Conservation (phyloP, 257 asterid genomes). For the Solanum neorickii region DNA sequence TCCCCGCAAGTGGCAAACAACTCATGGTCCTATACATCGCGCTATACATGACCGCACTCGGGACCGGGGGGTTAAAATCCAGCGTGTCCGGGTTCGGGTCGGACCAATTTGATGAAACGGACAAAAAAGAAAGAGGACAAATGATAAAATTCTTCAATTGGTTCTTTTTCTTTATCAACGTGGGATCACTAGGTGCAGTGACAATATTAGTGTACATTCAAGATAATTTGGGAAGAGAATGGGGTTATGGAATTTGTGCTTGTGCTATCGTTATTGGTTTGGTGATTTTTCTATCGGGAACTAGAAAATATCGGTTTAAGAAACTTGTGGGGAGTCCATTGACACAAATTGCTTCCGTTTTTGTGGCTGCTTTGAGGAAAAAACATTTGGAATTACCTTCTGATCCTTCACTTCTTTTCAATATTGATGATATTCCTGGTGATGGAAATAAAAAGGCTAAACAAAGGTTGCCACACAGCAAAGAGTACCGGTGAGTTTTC, state of each 20-base stretch:
- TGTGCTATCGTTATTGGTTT: slow-evolving; percentile 50
- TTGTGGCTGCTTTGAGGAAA: slow-evolving; percentile 56
- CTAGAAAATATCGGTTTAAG: slow-evolving; percentile 49
- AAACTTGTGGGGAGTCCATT: slow-evolving; percentile 63
- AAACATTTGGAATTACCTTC: slow-evolving; percentile 31
- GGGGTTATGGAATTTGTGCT: slow-evolving; percentile 86
- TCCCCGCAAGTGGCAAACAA: slow-evolving; percentile 51
- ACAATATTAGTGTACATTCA: slow-evolving; percentile 71
- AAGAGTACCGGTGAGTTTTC: slow-evolving; percentile 48
- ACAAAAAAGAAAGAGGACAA: slow-evolving; percentile 37
- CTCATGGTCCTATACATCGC: slow-evolving; percentile 47
- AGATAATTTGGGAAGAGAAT: slow-evolving; percentile 61
- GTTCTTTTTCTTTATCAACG: slow-evolving; percentile 77
- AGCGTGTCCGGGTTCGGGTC: slow-evolving; percentile 91
- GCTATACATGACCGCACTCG: slow-evolving; percentile 70
- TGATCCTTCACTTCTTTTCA: slow-evolving; percentile 30
- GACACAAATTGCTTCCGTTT: slow-evolving; percentile 53
- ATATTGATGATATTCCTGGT: slow-evolving; percentile 16
- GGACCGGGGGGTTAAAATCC: slow-evolving; percentile 83
- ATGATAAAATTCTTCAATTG: slow-evolving; percentile 80
- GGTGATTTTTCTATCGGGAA: slow-evolving; percentile 44
- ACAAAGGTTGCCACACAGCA: slow-evolving; percentile 53
- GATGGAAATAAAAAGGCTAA: slow-evolving; percentile 21
- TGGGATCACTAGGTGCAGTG: slow-evolving; percentile 71
- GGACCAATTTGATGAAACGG: slow-evolving; percentile 71